Evolutionary conservation across 371 early-diverging fungal genomes (phyloP), one percentile per base, ranked within the genome.

Genomic region (Enteropsectra breve): DNA sequence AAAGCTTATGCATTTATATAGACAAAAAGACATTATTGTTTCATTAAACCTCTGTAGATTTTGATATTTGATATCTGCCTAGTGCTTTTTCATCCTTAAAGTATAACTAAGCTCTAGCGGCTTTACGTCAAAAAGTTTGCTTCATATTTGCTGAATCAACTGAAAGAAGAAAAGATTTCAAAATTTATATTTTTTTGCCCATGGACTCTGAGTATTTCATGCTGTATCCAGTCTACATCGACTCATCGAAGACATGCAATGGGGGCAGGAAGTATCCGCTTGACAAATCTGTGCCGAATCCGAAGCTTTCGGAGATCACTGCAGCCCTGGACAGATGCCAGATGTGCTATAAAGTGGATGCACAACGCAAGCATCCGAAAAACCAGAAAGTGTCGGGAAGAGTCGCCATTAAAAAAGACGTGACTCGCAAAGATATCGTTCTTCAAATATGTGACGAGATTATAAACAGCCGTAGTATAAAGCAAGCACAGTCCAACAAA

Each of bases 211-310:
- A 68, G 32, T 55, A 36, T 49, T 74, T 70, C 34, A 50, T 55
- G 26, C 11, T 74, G 24, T 74, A 74, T 70, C 74, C 74, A 21
- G 43, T 69, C 0, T 66, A 66, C 47, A 48, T 74, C n/a, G 69
- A 74, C 30, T 46, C 45, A 2, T 36, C 32, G 11, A 69, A 60
- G 52, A 53, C 57, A 21, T 11, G 43, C 2, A 21, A 29, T 1
- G 49, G 66, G 53, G 74, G 74, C 6, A 58, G 74, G 21, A 74
- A 74, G 58, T 74, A 65, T 40, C n/a, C 18, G n/a, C 59, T 47
- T 29, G 49, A 30, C 11, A 18, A 55, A 0, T 69, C 59, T 49
- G 30, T 74, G 1, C 11, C 50, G 1, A 40, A 18, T 8, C 69
- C 70, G 1, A 65, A 47, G 13, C 55, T 36, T 18, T 23, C 34